phyloP scores from a whole-genome alignment of 2,329 filamentous ascomycete species.

The Fusarium floridanum region DNA sequence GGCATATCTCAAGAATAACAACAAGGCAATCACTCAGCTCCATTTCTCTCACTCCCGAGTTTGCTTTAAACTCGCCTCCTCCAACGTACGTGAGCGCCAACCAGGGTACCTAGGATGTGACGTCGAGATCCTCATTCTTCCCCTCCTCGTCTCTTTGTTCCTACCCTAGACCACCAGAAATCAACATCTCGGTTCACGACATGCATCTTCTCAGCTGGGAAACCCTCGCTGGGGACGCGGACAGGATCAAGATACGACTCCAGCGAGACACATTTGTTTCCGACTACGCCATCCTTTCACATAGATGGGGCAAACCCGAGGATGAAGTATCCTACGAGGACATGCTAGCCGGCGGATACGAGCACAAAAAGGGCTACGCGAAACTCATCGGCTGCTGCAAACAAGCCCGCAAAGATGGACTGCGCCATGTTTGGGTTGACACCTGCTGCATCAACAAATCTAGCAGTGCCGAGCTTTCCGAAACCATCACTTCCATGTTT shows the following conservation, averaged over 20 bases:
- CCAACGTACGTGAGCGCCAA: too few species aligned
- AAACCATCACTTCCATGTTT: background rate
- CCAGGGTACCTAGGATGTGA: too few species aligned
- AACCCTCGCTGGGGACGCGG: background rate
- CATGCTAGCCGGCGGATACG: background rate
- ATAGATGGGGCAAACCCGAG: background rate
- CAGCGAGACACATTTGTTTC: background rate
- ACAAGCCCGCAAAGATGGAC: background rate
- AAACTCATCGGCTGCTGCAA: background rate
- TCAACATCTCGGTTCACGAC: background rate
- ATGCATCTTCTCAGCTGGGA: background rate
- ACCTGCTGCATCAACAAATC: background rate
- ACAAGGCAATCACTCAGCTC: too few species aligned
- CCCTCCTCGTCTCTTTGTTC: too few species aligned
- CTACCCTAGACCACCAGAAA: background rate
- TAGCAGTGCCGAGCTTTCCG: background rate
- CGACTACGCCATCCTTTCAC: background rate
- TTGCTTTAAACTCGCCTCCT: too few species aligned
- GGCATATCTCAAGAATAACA: too few species aligned
- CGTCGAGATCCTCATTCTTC: background rate
- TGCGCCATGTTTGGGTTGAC: background rate
- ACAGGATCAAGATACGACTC: background rate
- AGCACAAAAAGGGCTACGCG: background rate
- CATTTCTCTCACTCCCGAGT: too few species aligned
- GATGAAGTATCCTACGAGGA: background rate